A percentile compares a stretch with the other conserved stretches of the same genome.
Evolutionary conservation across 768 basidiomycete species (phyloP).

Genomic region (Amanita rubescens): DNA sequence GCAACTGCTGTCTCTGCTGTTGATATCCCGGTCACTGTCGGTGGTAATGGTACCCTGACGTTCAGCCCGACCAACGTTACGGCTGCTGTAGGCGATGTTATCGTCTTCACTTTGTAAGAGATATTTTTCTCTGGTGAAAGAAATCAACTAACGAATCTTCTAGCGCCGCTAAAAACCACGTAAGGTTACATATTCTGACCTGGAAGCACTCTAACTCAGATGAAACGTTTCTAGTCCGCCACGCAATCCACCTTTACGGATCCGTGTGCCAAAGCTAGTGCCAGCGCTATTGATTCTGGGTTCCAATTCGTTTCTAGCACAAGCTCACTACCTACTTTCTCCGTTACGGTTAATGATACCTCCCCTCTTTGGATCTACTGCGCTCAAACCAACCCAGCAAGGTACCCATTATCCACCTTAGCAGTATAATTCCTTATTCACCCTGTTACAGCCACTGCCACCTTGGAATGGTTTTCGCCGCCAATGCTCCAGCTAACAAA

Average conservation of each 20-base stretch:
- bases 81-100: slow-evolving; percentile 36
- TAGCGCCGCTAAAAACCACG: slow-evolving; percentile 11
- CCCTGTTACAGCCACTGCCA: slow-evolving; percentile 35
- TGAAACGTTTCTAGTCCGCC: slow-evolving; percentile 31
- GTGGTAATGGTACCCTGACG: slow-evolving; percentile 29
- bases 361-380: slow-evolving; percentile 60
- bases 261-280: slow-evolving; percentile 38
- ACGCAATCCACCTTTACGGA: slow-evolving; percentile 52
- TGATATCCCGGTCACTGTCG: slow-evolving; percentile 32
- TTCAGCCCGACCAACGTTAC: slow-evolving; percentile 34
- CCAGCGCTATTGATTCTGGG: slow-evolving; percentile 43
- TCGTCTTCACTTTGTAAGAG: slow-evolving; percentile 48
- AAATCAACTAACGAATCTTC: not conserved
- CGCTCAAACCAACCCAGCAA: slow-evolving; percentile 30
- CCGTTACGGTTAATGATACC: slow-evolving; percentile 31
- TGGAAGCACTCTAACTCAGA: not conserved
- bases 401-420: slow-evolving; percentile 6
- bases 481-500: slow-evolving; percentile 43
- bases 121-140: not conserved
- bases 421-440: not conserved
- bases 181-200: not conserved
- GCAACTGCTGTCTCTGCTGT: slow-evolving; percentile 32
- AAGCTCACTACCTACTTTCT: slow-evolving; percentile 32
- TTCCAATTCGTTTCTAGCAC: slow-evolving; percentile 32
- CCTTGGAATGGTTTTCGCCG: slow-evolving; percentile 54